Evolutionary conservation across 768 basidiomycete species (phyloP).

Genomic region (Chiua virens): DNA sequence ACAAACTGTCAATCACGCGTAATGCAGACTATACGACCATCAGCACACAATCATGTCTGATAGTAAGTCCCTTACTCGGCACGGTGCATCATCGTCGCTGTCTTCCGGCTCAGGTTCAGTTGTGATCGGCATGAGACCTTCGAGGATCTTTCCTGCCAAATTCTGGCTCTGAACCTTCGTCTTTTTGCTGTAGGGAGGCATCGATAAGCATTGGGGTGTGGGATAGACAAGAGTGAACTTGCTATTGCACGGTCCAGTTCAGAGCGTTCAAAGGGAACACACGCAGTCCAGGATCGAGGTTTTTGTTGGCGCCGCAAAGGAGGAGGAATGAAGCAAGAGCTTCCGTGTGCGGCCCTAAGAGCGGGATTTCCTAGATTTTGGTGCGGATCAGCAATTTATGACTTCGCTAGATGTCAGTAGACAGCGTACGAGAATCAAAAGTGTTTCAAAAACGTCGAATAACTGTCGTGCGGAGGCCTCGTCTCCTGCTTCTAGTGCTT

Average conservation of each 20-base stretch:
- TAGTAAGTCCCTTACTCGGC: slow-evolving; percentile 59
- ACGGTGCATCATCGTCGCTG: slow-evolving; percentile 89
- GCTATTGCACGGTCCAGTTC: slow-evolving; percentile 98
- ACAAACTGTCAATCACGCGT: slow-evolving; percentile 90
- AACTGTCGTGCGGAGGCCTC: slow-evolving; percentile 82
- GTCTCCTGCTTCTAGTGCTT: slow-evolving; percentile 76
- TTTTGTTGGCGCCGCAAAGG: slow-evolving; percentile 73
- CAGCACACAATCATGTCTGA: not conserved
- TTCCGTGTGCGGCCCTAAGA: slow-evolving; percentile 85
- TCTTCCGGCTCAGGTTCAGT: slow-evolving; percentile 94
- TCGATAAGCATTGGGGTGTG: not conserved
- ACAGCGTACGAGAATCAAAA: slow-evolving; percentile 78
- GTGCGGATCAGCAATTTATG: slow-evolving; percentile 3
- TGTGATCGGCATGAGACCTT: slow-evolving; percentile 91
- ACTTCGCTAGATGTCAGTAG: not conserved
- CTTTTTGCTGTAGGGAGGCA: slow-evolving; percentile 72
- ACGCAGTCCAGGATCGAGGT: slow-evolving; percentile 76
- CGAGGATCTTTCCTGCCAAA: slow-evolving; percentile 82
- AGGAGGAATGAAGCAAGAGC: slow-evolving; percentile 89
- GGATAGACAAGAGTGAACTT: slow-evolving; percentile 26
- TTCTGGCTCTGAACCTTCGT: slow-evolving; percentile 86
- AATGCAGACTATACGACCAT: slow-evolving; percentile 69
- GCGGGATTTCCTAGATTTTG: slow-evolving; percentile 77
- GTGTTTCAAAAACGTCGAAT: slow-evolving; percentile 95
- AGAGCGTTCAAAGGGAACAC: slow-evolving; percentile 90